A percentile compares a stretch with the other conserved stretches of the same genome.
Evolutionary conservation across 306 rosid species (phyloP).

Genomic region (Calophaca sinica): DNA sequence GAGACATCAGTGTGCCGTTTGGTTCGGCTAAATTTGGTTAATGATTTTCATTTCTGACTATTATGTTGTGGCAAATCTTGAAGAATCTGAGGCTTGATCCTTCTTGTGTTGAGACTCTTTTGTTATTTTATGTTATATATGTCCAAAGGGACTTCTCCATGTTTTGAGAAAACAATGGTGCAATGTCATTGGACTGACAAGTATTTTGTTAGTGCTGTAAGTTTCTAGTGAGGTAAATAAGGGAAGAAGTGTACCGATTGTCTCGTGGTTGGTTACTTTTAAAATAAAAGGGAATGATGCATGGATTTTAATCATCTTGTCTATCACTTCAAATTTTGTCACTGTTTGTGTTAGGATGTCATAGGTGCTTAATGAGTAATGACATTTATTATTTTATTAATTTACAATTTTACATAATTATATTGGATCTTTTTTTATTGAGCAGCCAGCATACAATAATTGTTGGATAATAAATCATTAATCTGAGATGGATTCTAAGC

Average conservation of each 20-base stretch:
- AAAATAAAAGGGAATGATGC: slow-evolving; percentile 15
- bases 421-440: neutral
- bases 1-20: neutral
- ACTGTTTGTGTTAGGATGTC: neutral
- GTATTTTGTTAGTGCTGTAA: slow-evolving; percentile 10
- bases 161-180: slow-evolving; percentile 36
- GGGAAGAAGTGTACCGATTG: slow-evolving; percentile 26
- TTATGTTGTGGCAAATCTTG: neutral
- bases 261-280: neutral
- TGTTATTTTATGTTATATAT: neutral
- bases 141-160: slow-evolving; percentile 13
- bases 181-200: slow-evolving; percentile 4
- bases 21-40: slow-evolving; percentile 6
- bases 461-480: slow-evolving; percentile 21
- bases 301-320: slow-evolving; percentile 14
- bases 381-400: neutral
- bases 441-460: neutral
- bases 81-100: slow-evolving; percentile 13
- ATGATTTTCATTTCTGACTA: neutral
- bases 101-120: slow-evolving; percentile 19
- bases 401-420: neutral
- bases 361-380: slow-evolving; percentile 35
- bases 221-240: neutral
- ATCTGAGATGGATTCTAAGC: neutral
- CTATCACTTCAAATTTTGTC: slow-evolving; percentile 13